phyloP scores from a whole-genome alignment of 2,329 filamentous ascomycete species.

The Setomelanomma holmii region DNA sequence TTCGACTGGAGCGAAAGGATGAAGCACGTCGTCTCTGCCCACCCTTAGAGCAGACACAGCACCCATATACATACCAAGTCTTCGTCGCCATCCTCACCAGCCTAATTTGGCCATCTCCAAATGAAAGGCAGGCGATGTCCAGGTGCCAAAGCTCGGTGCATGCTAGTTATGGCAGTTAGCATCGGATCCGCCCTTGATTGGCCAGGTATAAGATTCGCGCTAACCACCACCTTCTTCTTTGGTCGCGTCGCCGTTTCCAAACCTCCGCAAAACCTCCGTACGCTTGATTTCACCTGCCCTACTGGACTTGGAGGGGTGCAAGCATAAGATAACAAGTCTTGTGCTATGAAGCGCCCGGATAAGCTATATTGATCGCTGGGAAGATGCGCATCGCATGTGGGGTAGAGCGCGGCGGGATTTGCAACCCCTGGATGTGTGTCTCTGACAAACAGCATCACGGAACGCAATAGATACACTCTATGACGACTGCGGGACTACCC shows the following conservation, averaged over 20 bases:
- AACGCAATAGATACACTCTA: neutral
- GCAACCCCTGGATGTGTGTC: neutral
- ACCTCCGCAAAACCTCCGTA: neutral
- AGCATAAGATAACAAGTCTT: slow-evolving; percentile 2
- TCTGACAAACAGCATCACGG: neutral
- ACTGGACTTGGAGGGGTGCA: neutral
- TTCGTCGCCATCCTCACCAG: slow-evolving; percentile 1
- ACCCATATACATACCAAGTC: neutral
- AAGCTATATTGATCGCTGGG: slow-evolving; percentile 1
- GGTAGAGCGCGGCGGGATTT: neutral
- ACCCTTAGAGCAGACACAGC: neutral
- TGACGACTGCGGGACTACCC: neutral
- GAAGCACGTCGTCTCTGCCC: neutral
- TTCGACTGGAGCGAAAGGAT: neutral
- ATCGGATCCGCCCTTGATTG: slow-evolving; percentile 1
- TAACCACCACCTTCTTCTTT: slow-evolving; percentile 11
- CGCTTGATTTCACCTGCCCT: slow-evolving; percentile 9
- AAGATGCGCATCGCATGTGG: neutral
- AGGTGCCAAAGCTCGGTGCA: neutral
- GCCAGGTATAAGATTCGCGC: slow-evolving; percentile 2
- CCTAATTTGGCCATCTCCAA: slow-evolving; percentile 6
- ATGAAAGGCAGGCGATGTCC: slow-evolving; percentile 9
- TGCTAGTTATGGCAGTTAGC: slow-evolving; percentile 1
- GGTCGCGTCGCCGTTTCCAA: slow-evolving; percentile 1
- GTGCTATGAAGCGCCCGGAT: neutral